These are phyloP conservation scores for Aeschynomene evenia DNA, from an alignment of 306 rosid genomes.

Conservation along the genomic window DNA sequence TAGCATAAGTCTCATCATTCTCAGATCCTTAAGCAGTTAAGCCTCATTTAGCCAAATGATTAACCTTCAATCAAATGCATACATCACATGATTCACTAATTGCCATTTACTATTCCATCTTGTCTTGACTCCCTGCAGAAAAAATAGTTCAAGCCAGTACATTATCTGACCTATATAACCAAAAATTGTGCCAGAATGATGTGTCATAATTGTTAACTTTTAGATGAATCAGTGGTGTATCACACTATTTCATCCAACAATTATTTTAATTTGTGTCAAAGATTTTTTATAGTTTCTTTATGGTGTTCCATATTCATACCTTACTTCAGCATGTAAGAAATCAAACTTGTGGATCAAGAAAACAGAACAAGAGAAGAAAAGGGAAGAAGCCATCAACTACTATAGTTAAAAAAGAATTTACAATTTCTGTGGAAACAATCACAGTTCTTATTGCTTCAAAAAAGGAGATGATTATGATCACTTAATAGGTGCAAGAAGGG, in stretches of 20 bases:
- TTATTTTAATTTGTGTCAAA: no score
- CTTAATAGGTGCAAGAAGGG: slow-evolving; percentile 77
- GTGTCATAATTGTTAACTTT: no score
- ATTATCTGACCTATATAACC: not conserved
- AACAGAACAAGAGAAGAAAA: slow-evolving; percentile 27
- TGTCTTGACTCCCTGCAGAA: not conserved
- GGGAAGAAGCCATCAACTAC: slow-evolving; percentile 17
- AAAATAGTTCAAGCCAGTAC: no score
- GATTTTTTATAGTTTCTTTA: no score
- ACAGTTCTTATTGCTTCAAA: not conserved
- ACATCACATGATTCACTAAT: no score
- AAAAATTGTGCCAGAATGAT: no score
- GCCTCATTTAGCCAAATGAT: not conserved
- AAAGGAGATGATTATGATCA: slow-evolving; percentile 34
- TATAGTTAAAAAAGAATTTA: slow-evolving; percentile 25
- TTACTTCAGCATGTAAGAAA: not conserved
- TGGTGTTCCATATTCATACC: not conserved
- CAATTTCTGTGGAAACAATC: slow-evolving; percentile 27
- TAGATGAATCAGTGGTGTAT: no score
- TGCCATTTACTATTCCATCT: not conserved
- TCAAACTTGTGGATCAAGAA: not conserved
- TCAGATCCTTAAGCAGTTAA: no score
- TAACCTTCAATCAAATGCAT: no score
- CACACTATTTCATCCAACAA: no score
- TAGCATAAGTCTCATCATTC: no score